Evolutionary conservation across 148 eudicot genomes (phyloP).

Genomic region (Heliamphora exappendiculata): DNA sequence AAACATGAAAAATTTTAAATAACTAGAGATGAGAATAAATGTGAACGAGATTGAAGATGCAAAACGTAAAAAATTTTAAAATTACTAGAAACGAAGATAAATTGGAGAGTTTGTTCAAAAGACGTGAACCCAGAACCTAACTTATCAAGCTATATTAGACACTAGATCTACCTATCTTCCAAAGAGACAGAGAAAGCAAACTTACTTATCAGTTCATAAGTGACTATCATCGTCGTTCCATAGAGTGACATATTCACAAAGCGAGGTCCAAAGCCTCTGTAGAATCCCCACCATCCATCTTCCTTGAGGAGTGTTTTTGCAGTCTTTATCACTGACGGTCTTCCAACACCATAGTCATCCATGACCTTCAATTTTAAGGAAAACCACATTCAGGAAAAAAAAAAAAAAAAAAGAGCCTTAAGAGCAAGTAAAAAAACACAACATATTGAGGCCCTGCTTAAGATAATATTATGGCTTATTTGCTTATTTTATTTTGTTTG

Average conservation of each 20-base stretch:
- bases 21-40: no score
- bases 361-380: conserved; percentile 38
- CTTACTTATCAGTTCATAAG: conserved; percentile 71
- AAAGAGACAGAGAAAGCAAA: background rate
- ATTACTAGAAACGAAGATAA: background rate
- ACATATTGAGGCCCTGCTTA: no score
- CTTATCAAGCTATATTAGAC: background rate
- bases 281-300: conserved; percentile 80
- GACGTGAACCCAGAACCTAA: no score
- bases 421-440: background rate
- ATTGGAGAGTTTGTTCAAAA: background rate
- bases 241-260: conserved; percentile 75
- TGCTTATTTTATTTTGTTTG: no score
- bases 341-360: conserved; percentile 56
- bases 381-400: no score
- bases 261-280: conserved; percentile 75
- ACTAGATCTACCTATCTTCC: background rate
- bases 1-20: background rate
- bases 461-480: no score
- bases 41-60: no score
- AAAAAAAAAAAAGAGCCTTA: no score
- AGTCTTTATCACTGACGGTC: conserved; percentile 63
- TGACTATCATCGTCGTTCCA: conserved; percentile 78
- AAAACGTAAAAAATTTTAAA: no score
- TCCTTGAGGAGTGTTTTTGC: conserved; percentile 44